A percentile compares a stretch with the other conserved stretches of the same genome.
Evolutionary conservation across 2,329 filamentous ascomycete genomes (phyloP).

Genomic region (Coniella vitis): DNA sequence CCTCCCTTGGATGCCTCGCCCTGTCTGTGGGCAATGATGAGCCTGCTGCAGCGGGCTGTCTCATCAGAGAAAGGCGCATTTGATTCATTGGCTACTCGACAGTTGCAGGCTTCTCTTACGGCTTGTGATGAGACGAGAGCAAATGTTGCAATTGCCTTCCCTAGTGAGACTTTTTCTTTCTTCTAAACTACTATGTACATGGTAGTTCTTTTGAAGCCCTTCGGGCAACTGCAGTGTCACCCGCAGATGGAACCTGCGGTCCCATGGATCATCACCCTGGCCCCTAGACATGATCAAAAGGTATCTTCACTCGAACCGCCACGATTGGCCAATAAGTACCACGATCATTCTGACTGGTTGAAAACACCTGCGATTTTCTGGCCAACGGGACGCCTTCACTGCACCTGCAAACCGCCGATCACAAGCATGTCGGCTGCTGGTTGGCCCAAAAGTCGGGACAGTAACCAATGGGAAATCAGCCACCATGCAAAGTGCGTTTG

Average conservation of each 20-base stretch:
- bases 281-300: background rate
- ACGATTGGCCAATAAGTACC: conserved; percentile 7
- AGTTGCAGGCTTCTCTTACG: no score
- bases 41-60: no score
- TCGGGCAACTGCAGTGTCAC: conserved; percentile 1
- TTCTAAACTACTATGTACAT: no score
- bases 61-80: no score
- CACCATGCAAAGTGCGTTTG: background rate
- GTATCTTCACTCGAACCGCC: background rate
- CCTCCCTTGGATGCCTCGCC: background rate
- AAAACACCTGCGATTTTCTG: conserved; percentile 12
- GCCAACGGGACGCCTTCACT: conserved; percentile 9
- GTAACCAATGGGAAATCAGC: background rate
- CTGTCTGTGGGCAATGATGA: no score
- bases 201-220: no score
- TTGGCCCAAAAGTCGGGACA: conserved; percentile 12
- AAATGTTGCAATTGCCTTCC: no score
- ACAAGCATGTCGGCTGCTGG: background rate
- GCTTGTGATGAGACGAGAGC: no score
- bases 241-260: background rate
- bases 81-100: no score
- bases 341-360: conserved; percentile 9
- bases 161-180: no score
- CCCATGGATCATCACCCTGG: background rate
- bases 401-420: background rate